These are phyloP conservation scores for Raphanus hybrid DNA, from an alignment of 441 rosid genomes.

Conservation along the genomic window DNA sequence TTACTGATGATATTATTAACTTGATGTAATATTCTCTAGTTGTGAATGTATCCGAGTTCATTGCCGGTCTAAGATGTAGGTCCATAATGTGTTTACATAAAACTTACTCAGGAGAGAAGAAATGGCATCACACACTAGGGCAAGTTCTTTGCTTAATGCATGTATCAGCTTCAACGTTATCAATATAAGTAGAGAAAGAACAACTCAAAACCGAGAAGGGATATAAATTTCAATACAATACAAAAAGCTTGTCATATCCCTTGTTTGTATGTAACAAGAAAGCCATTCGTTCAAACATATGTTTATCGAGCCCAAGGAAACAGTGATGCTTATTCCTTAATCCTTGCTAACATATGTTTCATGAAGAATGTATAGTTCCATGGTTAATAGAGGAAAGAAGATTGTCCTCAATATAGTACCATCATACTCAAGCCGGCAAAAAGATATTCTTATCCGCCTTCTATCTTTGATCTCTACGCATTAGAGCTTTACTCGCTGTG, in stretches of 20 bases:
- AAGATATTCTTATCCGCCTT: neutral
- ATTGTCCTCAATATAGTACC: conserved; percentile 73
- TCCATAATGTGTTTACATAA: conserved; percentile 12
- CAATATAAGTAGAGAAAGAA: conserved; percentile 36
- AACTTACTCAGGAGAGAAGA: conserved; percentile 11
- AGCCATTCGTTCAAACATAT: neutral
- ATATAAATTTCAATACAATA: conserved; percentile 6
- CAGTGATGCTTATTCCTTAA: conserved; percentile 78
- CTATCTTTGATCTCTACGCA: neutral
- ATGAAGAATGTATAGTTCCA: conserved; percentile 74
- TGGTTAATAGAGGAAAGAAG: conserved; percentile 65
- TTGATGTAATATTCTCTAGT: neutral
- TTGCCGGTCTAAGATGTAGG: conserved; percentile 5
- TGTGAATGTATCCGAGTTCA: neutral
- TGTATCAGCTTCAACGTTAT: conserved; percentile 23
- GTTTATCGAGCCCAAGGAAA: conserved; percentile 50
- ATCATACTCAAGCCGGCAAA: conserved; percentile 40
- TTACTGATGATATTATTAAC: neutral
- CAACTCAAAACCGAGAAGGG: conserved; percentile 29
- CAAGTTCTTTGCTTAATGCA: conserved; percentile 36
- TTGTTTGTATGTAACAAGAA: conserved; percentile 4
- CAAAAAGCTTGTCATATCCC: neutral
- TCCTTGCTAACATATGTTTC: conserved; percentile 90
- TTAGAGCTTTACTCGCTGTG: neutral
- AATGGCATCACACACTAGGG: conserved; percentile 20